phyloP scores from a whole-genome alignment of 2,329 filamentous ascomycete genomes.

The Arthrobotrys iridis region DNA sequence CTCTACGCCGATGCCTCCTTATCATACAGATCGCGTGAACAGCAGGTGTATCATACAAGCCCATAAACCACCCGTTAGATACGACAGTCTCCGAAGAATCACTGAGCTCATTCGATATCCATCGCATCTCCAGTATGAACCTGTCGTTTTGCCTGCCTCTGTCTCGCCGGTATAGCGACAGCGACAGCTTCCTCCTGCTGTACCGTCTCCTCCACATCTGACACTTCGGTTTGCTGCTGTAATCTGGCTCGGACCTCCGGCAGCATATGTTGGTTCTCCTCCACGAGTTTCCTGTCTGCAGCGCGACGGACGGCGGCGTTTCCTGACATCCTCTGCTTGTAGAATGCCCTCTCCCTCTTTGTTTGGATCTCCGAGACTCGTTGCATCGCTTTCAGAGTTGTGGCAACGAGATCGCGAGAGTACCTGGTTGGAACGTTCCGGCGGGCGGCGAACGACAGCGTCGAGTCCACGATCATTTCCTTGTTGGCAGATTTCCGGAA shows the following conservation, averaged over 20 bases:
- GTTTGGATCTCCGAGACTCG: conserved; percentile 85
- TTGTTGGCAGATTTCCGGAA: conserved; percentile 87
- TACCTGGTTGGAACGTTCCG: conserved; percentile 96
- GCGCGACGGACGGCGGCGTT: conserved; percentile 84
- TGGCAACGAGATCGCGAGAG: conserved; percentile 87
- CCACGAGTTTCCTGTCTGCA: conserved; percentile 84
- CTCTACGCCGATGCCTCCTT: conserved; percentile 28
- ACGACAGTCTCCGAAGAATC: not conserved
- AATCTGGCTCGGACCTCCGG: conserved; percentile 63
- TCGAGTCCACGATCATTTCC: conserved; percentile 91
- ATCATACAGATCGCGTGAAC: conserved; percentile 34
- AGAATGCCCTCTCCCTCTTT: conserved; percentile 87
- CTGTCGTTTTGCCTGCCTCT: conserved; percentile 17
- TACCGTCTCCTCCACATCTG: conserved; percentile 11
- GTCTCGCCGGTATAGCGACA: conserved; percentile 32
- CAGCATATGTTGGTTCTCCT: conserved; percentile 90
- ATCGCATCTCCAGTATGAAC: conserved; percentile 30
- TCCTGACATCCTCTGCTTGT: conserved; percentile 90
- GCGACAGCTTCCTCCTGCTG: conserved; percentile 30
- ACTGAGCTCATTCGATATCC: conserved; percentile 38
- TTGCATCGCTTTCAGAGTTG: conserved; percentile 91
- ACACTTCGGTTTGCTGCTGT: not conserved
- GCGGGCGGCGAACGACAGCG: conserved; percentile 88
- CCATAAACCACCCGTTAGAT: conserved; percentile 2
- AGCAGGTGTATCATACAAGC: conserved; percentile 17